These are phyloP conservation scores for Yamadazyma phyllophila DNA, from an alignment of 805 yeast genomes.

Conservation along the genomic window DNA sequence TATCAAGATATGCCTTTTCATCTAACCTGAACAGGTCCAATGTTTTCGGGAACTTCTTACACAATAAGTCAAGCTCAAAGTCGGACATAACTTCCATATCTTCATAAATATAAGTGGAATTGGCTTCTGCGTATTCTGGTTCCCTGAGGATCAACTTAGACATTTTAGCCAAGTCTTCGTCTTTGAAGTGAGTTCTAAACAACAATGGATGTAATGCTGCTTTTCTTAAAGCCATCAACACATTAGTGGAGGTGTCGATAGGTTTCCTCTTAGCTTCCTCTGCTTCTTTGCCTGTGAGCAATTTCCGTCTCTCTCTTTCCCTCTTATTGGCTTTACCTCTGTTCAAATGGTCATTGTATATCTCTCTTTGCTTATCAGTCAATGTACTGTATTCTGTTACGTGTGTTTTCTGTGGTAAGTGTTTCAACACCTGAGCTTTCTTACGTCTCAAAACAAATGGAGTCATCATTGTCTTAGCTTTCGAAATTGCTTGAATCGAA, in stretches of 20 bases:
- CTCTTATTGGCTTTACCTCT: constrained; percentile 37
- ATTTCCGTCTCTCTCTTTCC: constrained; percentile 45
- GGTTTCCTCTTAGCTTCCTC: constrained; percentile 29
- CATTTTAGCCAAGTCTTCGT: constrained; percentile 60
- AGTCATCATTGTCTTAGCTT: constrained; percentile 97
- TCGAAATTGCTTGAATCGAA: constrained; percentile 85
- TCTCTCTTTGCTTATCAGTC: constrained; percentile 48
- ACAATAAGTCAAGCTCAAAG: constrained; percentile 75
- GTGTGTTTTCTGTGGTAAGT: constrained; percentile 77
- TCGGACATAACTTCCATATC: constrained; percentile 97
- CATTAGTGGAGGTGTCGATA: constrained; percentile 55
- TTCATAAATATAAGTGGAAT: constrained; percentile 72
- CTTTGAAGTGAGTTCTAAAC: constrained; percentile 65
- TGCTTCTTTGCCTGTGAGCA: constrained; percentile 34
- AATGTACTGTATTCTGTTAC: constrained; percentile 64
- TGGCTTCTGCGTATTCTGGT: constrained; percentile 77
- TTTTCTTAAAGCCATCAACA: constrained; percentile 85
- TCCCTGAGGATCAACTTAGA: constrained; percentile 76
- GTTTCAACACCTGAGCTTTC: constrained; percentile 87
- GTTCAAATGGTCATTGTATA: constrained; percentile 62
- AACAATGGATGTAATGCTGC: constrained; percentile 91
- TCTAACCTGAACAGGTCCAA: constrained; percentile 52
- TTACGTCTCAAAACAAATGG: constrained; percentile 93
- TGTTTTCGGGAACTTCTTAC: constrained; percentile 69
- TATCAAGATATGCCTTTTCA: constrained; percentile 53